A percentile compares a stretch with the other conserved stretches of the same genome.
These are phyloP conservation scores for Guadua angustifolia DNA, from an alignment of 176 grass and related monocot genomes.

Conservation along the genomic window DNA sequence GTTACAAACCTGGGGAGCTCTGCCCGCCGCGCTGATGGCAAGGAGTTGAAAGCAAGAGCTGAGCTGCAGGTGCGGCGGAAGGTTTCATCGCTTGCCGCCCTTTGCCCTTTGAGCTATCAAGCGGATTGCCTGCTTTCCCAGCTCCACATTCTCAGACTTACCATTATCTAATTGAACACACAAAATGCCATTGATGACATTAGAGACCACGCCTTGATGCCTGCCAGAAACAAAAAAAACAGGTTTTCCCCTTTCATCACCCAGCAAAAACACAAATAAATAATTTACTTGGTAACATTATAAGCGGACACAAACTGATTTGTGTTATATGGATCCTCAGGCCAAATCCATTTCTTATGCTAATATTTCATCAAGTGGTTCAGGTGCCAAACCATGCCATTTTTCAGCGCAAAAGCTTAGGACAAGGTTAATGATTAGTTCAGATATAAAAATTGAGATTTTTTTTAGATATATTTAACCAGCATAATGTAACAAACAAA, in stretches of 20 bases:
- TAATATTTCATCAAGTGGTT: neutral
- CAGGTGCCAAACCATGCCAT: neutral
- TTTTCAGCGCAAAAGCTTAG: slow-evolving; percentile 8
- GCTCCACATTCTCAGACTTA: slow-evolving; percentile 60
- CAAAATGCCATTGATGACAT: slow-evolving; percentile 50
- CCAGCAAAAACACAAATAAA: slow-evolving; percentile 11
- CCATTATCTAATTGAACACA: slow-evolving; percentile 63
- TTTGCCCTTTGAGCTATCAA: slow-evolving; percentile 66
- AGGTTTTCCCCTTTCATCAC: neutral
- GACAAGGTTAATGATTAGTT: neutral
- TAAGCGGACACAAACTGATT: neutral
- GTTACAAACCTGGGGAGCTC: slow-evolving; percentile 31
- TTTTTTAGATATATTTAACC: neutral
- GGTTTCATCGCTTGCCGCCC: slow-evolving; percentile 46
- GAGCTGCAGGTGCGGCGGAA: neutral
- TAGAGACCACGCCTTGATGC: slow-evolving; percentile 66
- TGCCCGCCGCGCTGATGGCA: neutral
- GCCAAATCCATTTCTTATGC: slow-evolving; percentile 19
- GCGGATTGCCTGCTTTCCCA: slow-evolving; percentile 70
- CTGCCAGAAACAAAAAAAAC: slow-evolving; percentile 39
- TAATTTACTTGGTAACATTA: neutral
- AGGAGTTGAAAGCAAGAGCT: slow-evolving; percentile 1
- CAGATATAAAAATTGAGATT: neutral
- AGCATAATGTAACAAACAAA: slow-evolving; percentile 23
- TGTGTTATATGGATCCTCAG: neutral